Base-by-base conservation (phyloP, 495 filamentous ascomycete genomes). In the Corynascus novoguineensis region DNA sequence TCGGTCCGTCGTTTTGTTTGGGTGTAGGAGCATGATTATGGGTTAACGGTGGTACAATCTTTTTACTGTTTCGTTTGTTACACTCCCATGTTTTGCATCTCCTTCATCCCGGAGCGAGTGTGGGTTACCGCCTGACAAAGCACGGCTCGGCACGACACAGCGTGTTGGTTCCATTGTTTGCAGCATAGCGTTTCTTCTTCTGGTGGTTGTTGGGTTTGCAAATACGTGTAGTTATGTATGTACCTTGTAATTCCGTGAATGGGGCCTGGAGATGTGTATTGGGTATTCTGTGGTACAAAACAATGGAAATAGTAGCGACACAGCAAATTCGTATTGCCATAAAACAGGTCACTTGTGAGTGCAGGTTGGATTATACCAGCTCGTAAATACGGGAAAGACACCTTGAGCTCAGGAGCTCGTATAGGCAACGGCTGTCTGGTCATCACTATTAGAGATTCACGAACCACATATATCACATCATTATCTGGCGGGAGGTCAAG, bases 141-240 rank as follows among this genome's bases (percentile, higher is more conserved):
- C 37, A 41, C 37, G 21, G 35, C 49, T 40, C 48, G 21, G 17
- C 37, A 41, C 37, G 21, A n/a, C 49, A 52, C 48, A 52, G 49
- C 34, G 34, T 41, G 46, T 48, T n/a, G n/a, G 28, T 40, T 27
- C 7, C 31, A 4, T 52, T 28, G 34, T 52, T n/a, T 40, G 34
- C 49, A 52, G 22, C 49, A 37, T 52, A 19, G 34, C 49, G 35
- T 52, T 22, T 19, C 4, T 28, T 40, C n/a, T 29, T 37, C 8
- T 40, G 11, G 9, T 19, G 3, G 15, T 34, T 40, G 8, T 19
- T 3, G 21, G 24, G 2, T 25, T 24, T 27, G 9, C 8, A 27
- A 4, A 45, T 44, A 44, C 21, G 28, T 15, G 28, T 27, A 41
- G n/a, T n/a, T 7, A 34, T 51, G 34, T n/a, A 25, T 51, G 19